phyloP scores from a whole-genome alignment of 352 stramenopile species.

The Bremia lactucae region DNA sequence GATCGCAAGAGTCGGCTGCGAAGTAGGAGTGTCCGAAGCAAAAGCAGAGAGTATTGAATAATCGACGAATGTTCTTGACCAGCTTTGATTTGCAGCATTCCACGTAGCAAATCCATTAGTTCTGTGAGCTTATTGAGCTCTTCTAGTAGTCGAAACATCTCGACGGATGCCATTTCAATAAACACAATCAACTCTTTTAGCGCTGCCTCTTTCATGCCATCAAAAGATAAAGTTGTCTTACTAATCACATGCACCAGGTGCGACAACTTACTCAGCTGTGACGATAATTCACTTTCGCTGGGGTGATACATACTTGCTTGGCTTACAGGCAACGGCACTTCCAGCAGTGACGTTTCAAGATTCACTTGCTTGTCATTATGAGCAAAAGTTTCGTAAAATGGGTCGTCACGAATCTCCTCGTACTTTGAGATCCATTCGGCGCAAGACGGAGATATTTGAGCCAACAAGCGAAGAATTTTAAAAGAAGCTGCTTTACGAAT shows the following conservation, averaged over 20 bases:
- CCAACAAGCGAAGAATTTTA: constrained; percentile 25
- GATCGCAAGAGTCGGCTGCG: constrained; percentile 27
- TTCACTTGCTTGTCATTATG: constrained; percentile 4
- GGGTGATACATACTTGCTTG: constrained; percentile 10
- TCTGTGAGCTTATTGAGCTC: constrained; percentile 29
- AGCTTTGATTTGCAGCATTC: constrained; percentile 4
- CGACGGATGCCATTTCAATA: constrained; percentile 12
- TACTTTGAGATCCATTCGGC: constrained; percentile 10
- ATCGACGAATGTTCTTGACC: constrained; percentile 7
- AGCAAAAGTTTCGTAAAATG: constrained; percentile 12
- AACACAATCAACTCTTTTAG: constrained; percentile 24
- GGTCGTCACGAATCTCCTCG: constrained; percentile 23
- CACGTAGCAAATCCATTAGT: constrained; percentile 10
- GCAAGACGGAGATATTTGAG: constrained; percentile 7
- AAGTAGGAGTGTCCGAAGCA: constrained; percentile 34
- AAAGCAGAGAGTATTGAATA: constrained; percentile 15
- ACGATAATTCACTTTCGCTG: constrained; percentile 22
- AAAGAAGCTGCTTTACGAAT: constrained; percentile 39
- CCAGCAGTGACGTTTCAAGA: constrained; percentile 18
- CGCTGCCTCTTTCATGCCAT: constrained; percentile 19
- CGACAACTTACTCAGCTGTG: constrained; percentile 20
- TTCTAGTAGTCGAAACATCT: constrained; percentile 26
- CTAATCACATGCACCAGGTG: constrained; percentile 24
- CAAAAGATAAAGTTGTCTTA: constrained; percentile 9
- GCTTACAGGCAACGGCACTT: constrained; percentile 18